Conservation (phyloP, 148 eudicot species). For the Polygonum aviculare region DNA sequence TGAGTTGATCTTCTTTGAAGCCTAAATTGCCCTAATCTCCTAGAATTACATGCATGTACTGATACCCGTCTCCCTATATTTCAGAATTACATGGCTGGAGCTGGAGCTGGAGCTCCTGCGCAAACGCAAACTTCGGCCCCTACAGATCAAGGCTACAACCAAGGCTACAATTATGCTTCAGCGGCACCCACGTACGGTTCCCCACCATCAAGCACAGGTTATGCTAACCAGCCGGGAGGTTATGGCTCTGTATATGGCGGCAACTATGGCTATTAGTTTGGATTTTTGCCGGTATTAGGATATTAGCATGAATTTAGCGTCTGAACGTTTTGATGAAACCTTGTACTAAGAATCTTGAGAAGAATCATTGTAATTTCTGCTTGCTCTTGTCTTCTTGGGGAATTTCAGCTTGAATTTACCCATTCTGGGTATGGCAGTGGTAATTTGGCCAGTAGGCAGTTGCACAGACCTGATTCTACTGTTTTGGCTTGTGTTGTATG, state of each 20-base stretch:
- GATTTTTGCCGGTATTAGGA: not conserved
- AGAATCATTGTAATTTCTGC: not conserved
- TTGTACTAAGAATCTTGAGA: not conserved
- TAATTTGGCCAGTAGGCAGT: not conserved
- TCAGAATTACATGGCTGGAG: slow-evolving; percentile 91
- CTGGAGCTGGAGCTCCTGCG: slow-evolving; percentile 37
- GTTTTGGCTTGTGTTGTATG: not conserved
- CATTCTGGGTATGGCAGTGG: not conserved
- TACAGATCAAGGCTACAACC: slow-evolving; percentile 42
- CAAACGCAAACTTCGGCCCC: slow-evolving; percentile 40
- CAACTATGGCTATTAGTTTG: slow-evolving; percentile 45
- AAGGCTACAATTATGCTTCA: slow-evolving; percentile 47
- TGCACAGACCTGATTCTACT: not conserved
- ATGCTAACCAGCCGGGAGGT: slow-evolving; percentile 50
- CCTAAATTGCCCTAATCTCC: no score
- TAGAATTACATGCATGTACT: no score
- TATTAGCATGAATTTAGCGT: not conserved
- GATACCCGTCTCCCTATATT: not conserved
- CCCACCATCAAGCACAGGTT: slow-evolving; percentile 42
- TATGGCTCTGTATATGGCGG: slow-evolving; percentile 58
- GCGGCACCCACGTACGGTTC: slow-evolving; percentile 36
- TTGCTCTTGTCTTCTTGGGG: not conserved
- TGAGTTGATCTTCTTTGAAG: not conserved
- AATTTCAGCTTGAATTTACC: not conserved
- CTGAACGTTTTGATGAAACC: not conserved